A percentile compares a stretch with the other conserved stretches of the same genome.
phyloP scores from a whole-genome alignment of 768 basidiomycete genomes.

The Pleurotus sapidus region DNA sequence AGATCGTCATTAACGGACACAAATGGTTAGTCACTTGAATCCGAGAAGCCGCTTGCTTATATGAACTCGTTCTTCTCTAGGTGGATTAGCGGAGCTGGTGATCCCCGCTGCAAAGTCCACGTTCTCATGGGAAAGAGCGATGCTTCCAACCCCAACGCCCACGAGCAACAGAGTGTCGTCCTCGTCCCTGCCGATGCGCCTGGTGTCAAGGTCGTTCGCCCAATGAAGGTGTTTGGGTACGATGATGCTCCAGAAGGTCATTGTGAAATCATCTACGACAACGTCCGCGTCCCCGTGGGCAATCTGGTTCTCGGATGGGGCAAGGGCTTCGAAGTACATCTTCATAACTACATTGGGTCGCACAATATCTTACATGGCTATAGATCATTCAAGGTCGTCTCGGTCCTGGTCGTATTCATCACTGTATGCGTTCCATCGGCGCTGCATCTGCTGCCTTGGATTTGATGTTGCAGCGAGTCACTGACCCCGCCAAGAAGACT shows the following conservation, averaged over 20 bases:
- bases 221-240: constrained; percentile 92
- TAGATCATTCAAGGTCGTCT: constrained; percentile 94
- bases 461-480: constrained; percentile 85
- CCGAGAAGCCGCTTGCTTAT: neutral
- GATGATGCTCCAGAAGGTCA: constrained; percentile 97
- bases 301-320: constrained; percentile 94
- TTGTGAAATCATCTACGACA: constrained; percentile 91
- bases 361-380: neutral
- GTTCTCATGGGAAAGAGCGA: constrained; percentile 96
- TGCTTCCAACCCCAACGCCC: constrained; percentile 69
- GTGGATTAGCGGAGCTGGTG: constrained; percentile 98
- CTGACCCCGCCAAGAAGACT: constrained; percentile 88
- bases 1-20: constrained; percentile 92
- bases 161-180: constrained; percentile 91
- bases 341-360: neutral
- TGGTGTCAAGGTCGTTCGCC: constrained; percentile 88
- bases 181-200: constrained; percentile 87
- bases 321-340: constrained; percentile 80
- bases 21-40: constrained; percentile 67
- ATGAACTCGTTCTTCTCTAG: constrained; percentile 30
- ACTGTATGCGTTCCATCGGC: constrained; percentile 98
- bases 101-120: constrained; percentile 85
- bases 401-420: constrained; percentile 94
- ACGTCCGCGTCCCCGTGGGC: constrained; percentile 82
- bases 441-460: constrained; percentile 83